These are phyloP conservation scores for Spatholobus suberectus DNA, from an alignment of 306 rosid species.

Conservation along the genomic window DNA sequence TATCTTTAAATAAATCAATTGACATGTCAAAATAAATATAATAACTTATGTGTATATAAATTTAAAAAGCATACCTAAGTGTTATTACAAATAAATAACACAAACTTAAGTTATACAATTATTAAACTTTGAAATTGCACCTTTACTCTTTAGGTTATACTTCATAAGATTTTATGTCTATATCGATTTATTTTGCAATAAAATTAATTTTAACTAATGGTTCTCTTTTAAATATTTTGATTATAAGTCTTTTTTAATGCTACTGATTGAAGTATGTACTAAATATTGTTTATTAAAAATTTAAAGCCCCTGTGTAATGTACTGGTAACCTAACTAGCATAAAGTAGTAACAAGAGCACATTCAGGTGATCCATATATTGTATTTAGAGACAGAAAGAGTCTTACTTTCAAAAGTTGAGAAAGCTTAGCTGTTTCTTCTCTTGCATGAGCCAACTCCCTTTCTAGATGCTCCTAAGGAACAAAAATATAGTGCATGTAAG, in stretches of 20 bases:
- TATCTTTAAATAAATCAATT: neutral
- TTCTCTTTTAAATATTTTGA: neutral
- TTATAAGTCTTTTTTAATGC: neutral
- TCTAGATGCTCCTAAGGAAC: constrained; percentile 72
- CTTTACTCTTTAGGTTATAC: neutral
- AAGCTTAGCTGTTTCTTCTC: constrained; percentile 66
- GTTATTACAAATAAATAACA: neutral
- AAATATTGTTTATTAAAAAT: neutral
- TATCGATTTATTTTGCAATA: neutral
- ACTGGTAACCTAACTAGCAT: neutral
- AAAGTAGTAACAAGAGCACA: constrained; percentile 1
- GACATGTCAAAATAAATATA: neutral
- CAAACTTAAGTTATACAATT: neutral
- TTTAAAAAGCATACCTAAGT: neutral
- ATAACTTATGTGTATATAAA: neutral
- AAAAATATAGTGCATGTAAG: constrained; percentile 16
- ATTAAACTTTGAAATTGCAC: neutral
- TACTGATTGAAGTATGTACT: neutral
- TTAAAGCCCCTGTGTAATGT: neutral
- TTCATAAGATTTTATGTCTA: neutral
- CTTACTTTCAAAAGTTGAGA: constrained; percentile 65
- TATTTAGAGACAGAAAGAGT: constrained; percentile 2
- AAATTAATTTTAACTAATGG: neutral
- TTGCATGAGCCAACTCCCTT: constrained; percentile 68
- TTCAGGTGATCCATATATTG: neutral